phyloP scores from a whole-genome alignment of 441 rosid species.

The Arabidopsis lyrata region DNA sequence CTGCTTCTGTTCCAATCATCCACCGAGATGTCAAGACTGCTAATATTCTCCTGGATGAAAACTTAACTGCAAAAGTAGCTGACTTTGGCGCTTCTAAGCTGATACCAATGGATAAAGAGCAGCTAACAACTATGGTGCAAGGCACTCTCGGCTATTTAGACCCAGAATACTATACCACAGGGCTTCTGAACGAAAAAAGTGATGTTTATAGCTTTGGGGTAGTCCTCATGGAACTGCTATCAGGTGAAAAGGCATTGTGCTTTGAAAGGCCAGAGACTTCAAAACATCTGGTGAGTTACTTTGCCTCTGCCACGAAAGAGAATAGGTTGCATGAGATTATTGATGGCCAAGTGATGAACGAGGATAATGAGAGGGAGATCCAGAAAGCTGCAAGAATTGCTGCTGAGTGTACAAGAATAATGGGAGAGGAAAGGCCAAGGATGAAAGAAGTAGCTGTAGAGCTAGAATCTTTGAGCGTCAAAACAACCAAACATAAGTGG shows the following conservation, averaged over 20 bases:
- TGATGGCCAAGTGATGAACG: neutral
- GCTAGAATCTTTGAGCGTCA: too few relatives aligned
- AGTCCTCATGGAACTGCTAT: conserved; percentile 26
- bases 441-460: too few relatives aligned
- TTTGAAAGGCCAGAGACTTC: neutral
- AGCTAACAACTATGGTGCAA: conserved; percentile 40
- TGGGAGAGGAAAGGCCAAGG: too few relatives aligned
- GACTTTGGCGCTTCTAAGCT: conserved; percentile 42
- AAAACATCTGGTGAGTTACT: too few relatives aligned
- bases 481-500: too few relatives aligned
- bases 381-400: neutral
- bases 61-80: conserved; percentile 42
- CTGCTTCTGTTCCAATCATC: conserved; percentile 40
- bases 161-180: conserved; percentile 30
- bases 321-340: conserved; percentile 32
- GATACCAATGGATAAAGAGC: conserved; percentile 32
- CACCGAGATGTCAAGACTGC: conserved; percentile 44
- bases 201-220: conserved; percentile 31
- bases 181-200: conserved; percentile 12
- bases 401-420: too few relatives aligned
- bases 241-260: conserved; percentile 10
- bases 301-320: conserved; percentile 8
- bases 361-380: neutral
- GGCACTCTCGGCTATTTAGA: conserved; percentile 34
- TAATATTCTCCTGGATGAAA: conserved; percentile 35